Conservation (phyloP, 2,329 filamentous ascomycete species). For the Fusarium caatingaense region DNA sequence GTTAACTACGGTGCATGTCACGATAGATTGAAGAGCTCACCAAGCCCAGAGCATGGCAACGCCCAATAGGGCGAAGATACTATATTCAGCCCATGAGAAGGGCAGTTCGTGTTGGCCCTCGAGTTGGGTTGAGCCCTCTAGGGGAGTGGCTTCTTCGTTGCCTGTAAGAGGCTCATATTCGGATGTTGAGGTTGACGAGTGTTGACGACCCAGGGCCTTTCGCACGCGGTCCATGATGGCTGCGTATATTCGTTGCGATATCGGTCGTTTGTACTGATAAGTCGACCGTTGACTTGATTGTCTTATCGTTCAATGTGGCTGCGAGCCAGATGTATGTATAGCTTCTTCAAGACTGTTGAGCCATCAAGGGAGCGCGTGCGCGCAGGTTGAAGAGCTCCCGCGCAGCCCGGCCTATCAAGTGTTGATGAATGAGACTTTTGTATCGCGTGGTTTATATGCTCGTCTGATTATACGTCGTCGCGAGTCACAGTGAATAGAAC, state of each 20-base stretch:
- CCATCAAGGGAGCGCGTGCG: slow-evolving; percentile 25
- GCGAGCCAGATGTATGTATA: slow-evolving; percentile 19
- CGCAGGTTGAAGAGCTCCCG: neutral
- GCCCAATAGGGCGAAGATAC: slow-evolving; percentile 85
- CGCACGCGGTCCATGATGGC: slow-evolving; percentile 46
- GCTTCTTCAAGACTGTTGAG: slow-evolving; percentile 15
- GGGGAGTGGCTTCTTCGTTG: slow-evolving; percentile 44
- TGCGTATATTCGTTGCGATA: neutral
- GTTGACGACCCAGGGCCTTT: slow-evolving; percentile 39
- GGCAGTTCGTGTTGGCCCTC: slow-evolving; percentile 56
- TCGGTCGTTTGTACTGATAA: slow-evolving; percentile 1
- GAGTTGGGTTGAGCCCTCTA: slow-evolving; percentile 44
- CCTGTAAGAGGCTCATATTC: slow-evolving; percentile 51
- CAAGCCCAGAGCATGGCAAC: slow-evolving; percentile 98
- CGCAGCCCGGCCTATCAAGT: slow-evolving; percentile 2
- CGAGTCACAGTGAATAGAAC: slow-evolving; percentile 7
- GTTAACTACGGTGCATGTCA: slow-evolving; percentile 11
- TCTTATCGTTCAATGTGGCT: neutral
- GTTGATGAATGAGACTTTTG: neutral
- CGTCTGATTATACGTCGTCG: slow-evolving; percentile 11
- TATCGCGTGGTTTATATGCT: slow-evolving; percentile 21
- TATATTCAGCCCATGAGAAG: slow-evolving; percentile 90
- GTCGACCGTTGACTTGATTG: neutral
- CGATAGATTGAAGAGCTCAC: slow-evolving; percentile 61
- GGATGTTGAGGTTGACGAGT: slow-evolving; percentile 39